Base-by-base conservation (phyloP, 805 yeast genomes). In the Jamesozyma rosinii region DNA sequence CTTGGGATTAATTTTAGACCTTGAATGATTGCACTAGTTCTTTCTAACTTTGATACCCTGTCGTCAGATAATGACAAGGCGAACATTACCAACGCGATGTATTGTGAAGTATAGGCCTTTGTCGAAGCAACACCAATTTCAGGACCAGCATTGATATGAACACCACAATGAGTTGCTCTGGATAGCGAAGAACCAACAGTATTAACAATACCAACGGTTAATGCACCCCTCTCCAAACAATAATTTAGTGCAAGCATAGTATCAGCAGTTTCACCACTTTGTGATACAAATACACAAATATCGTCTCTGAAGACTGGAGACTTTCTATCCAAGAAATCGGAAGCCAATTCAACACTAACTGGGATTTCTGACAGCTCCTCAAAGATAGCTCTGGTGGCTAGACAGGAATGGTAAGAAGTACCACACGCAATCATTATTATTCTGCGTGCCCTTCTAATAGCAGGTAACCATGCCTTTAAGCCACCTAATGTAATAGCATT, bases 41-140 rank as follows among this genome's bases (percentile, higher is more conserved):
- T 86, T 38, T 69, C 71, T 36, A 72, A 59, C 68, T 76, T 77
- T 36, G 95, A 83, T 40, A 87, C 74, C 46, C 90, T 77, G 65
- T 92, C 97, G 58, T 88, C 95, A 10, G 97, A 85, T 50, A 92
- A 74, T n/a, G 90, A 86, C 43, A 92, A 74, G 1, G 97, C 97
- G 70, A 92, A 76, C 97, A 92, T 87, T 4, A 90, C 97, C 50
- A 92, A 72, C 0, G 98, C 97, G 65, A 94, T 89, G 66, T 80
- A 92, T 66, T 92, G 99, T 10, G 99, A 92, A 6, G 99, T 92
- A 71, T 92, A 92, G 24, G 98, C 98, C 70, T 92, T 92, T 38
- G 99, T 92, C 11, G 97, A 88, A 10, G 99, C 99, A 54, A 92
- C 99, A 66, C 98, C 97, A 51, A 92, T 92, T 69, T 92, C 99